Evolutionary conservation across 352 stramenopile species (phyloP).

Genomic region (Phytopythium ostracodes): DNA sequence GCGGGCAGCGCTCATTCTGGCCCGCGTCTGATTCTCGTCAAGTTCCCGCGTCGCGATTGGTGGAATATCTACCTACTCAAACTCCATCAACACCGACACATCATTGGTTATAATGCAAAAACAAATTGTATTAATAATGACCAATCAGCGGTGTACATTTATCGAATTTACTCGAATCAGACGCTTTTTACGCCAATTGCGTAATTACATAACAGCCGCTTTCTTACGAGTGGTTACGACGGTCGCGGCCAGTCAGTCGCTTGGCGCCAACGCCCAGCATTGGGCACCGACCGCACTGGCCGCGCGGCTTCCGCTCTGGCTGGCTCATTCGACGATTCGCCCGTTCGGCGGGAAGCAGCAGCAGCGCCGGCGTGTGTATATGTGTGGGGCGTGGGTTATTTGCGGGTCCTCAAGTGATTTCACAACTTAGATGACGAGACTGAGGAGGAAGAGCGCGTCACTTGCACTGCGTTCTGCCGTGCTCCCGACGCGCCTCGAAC

Average conservation of each 20-base stretch:
- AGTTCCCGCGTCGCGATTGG: not conserved
- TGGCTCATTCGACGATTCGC: slow-evolving; percentile 5
- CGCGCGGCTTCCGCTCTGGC: not conserved
- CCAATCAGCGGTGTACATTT: too few species aligned
- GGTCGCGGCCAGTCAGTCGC: not conserved
- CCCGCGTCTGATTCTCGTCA: not conserved
- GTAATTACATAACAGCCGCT: not conserved
- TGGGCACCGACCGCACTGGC: not conserved
- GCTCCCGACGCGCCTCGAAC: slow-evolving; percentile 38
- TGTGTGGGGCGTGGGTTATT: not conserved
- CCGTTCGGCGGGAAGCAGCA: not conserved
- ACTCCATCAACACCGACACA: not conserved
- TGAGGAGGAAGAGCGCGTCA: slow-evolving; percentile 68
- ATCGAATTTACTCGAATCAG: not conserved
- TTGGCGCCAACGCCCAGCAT: not conserved
- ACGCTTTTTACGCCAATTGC: not conserved
- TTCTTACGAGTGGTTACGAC: slow-evolving; percentile 7
- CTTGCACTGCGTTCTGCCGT: slow-evolving; percentile 78
- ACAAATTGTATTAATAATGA: not conserved
- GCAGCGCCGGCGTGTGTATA: not conserved
- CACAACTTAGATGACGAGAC: slow-evolving; percentile 90
- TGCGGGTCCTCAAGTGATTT: slow-evolving; percentile 78
- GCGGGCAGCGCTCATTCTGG: not conserved
- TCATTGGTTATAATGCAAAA: not conserved
- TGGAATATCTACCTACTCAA: not conserved